Base-by-base conservation (phyloP, 2,329 filamentous ascomycete species). In the Thelonectria discophora region DNA sequence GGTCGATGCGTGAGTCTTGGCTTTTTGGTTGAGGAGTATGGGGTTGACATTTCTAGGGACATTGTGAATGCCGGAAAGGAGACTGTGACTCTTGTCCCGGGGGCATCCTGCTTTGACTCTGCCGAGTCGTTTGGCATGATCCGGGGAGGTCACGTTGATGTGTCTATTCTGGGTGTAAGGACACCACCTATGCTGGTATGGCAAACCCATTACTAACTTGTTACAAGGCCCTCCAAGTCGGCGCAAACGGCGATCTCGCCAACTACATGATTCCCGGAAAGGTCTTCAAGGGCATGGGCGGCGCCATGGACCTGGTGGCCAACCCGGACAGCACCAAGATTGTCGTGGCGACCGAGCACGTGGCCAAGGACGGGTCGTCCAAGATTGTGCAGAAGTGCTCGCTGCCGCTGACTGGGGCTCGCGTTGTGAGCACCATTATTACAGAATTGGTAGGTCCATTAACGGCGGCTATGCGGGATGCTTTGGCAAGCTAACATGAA, bases 241-340 rank as follows among this genome's bases (percentile, higher is more conserved):
- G 87, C 66, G 91, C 91, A 0, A 82, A 85, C 2, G 92, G 92
- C 24, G 92, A 96, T 73, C 78, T 96, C 55, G 92, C 92, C 47
- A 95, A 95, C 78, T 96, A 92, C 82, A 95, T 95, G 90, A 90
- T 96, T 65, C 92, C 92, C 0, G 92, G 92, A 21, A 95, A 94
- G 77, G 87, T 92, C 11, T 88, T 93, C 78, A 95, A 95, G 82
- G 92, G 92, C 17, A 95, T 96, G 88, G 92, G 92, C 63, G 89
- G 89, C 27, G 89, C 89, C 17, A 91, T 91, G 89, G 89, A 91
- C 73, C 78, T 91, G 8, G 88, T 91, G 11, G 88, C 86, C 39
- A 90, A 91, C 76, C 89, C 89, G 0, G 86, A 89, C 67, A 82
- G 84, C 70, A 91, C 89, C 66, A 91, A 90, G 81, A 89, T 91